A percentile compares a stretch with the other conserved stretches of the same genome.
These are phyloP conservation scores for Ustilago nuda DNA, from an alignment of 1,284 basidiomycete species.

Conservation along the genomic window DNA sequence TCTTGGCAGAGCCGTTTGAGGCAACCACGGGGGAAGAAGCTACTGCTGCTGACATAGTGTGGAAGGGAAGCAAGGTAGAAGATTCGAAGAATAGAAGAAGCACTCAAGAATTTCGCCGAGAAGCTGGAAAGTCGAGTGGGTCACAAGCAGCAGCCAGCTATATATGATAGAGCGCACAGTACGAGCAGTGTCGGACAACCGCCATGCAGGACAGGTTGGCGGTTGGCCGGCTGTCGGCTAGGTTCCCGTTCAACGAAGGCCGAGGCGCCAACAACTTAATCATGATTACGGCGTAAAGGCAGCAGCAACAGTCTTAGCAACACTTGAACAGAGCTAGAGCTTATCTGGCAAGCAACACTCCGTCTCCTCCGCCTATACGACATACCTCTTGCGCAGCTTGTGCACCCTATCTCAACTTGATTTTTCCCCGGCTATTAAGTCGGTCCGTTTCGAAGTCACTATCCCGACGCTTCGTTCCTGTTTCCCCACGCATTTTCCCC, in stretches of 20 bases:
- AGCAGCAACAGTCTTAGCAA: neutral
- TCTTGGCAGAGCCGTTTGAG: slow-evolving; percentile 21
- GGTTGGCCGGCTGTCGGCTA: neutral
- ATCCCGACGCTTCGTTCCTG: neutral
- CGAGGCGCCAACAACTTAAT: neutral
- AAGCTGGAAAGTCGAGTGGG: neutral
- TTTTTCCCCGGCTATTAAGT: slow-evolving; percentile 1
- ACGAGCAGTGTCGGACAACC: no score
- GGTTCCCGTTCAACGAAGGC: neutral
- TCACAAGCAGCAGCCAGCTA: neutral
- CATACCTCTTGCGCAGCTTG: neutral
- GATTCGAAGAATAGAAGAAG: neutral
- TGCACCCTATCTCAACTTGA: neutral
- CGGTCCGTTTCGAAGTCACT: slow-evolving; percentile 10
- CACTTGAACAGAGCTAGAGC: neutral
- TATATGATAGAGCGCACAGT: neutral
- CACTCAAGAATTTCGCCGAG: neutral
- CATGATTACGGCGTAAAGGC: no score
- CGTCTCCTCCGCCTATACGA: neutral
- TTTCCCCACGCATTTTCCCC: neutral
- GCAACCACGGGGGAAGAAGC: slow-evolving; percentile 7
- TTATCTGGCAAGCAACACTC: neutral
- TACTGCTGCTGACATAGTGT: slow-evolving; percentile 27
- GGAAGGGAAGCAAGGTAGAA: neutral
- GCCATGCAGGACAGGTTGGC: neutral